phyloP scores from a whole-genome alignment of 805 yeast species.

The Blastobotrys attinorum region DNA sequence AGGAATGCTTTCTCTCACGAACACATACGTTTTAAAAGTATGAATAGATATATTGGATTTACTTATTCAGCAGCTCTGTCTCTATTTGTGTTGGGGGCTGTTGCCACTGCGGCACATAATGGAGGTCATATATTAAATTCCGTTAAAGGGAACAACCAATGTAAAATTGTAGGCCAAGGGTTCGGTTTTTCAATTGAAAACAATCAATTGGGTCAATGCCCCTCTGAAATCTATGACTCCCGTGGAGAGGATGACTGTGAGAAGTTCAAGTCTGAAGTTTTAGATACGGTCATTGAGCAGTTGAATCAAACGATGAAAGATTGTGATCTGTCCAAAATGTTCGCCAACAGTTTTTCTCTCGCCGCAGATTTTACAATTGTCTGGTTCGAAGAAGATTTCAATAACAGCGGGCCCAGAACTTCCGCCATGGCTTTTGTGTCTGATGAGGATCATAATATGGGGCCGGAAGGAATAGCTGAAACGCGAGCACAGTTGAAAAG shows the following conservation, averaged over 20 bases:
- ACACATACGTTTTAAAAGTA: too few relatives aligned
- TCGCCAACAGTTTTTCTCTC: constrained; percentile 81
- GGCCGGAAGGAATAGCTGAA: constrained; percentile 90
- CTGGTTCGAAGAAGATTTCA: constrained; percentile 43
- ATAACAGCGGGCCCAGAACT: constrained; percentile 40
- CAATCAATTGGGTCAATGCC: too few relatives aligned
- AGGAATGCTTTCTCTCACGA: too few relatives aligned
- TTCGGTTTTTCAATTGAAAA: too few relatives aligned
- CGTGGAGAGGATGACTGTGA: constrained; percentile 55
- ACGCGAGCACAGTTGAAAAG: constrained; percentile 76
- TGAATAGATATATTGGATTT: neutral
- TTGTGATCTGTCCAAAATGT: constrained; percentile 61
- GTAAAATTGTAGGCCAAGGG: too few relatives aligned
- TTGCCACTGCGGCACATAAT: too few relatives aligned
- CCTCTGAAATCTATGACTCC: too few relatives aligned
- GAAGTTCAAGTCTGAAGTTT: constrained; percentile 54
- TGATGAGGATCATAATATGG: constrained; percentile 87
- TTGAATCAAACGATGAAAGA: constrained; percentile 44
- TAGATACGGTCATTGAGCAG: constrained; percentile 53
- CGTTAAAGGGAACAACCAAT: too few relatives aligned
- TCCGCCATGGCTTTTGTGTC: constrained; percentile 89
- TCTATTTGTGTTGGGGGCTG: too few relatives aligned
- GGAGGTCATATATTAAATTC: too few relatives aligned
- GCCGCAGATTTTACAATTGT: constrained; percentile 81
- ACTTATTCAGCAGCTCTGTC: neutral